These are phyloP conservation scores for Chaetomiaceae sp. DNA, from an alignment of 2,329 filamentous ascomycete genomes.

Conservation along the genomic window DNA sequence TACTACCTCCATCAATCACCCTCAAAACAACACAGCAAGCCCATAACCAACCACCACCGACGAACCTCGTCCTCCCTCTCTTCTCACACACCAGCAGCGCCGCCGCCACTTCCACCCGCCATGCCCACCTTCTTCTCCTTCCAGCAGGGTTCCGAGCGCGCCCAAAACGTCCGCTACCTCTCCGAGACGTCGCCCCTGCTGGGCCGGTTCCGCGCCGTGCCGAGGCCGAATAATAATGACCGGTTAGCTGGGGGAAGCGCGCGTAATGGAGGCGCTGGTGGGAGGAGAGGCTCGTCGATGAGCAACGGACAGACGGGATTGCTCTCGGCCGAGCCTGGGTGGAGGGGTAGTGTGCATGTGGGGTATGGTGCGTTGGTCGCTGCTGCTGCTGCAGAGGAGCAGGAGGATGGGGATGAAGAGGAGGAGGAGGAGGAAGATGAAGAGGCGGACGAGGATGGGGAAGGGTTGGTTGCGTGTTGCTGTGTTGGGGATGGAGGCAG, in stretches of 20 bases:
- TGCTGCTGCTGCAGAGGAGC: slow-evolving; percentile 33
- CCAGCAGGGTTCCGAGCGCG: slow-evolving; percentile 57
- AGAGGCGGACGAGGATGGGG: slow-evolving; percentile 26
- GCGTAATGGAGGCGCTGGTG: not conserved
- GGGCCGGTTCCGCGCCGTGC: slow-evolving; percentile 62
- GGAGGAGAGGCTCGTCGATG: slow-evolving; percentile 8
- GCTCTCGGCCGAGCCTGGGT: slow-evolving; percentile 33
- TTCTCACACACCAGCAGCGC: not conserved
- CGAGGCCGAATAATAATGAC: slow-evolving; percentile 36
- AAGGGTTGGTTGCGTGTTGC: slow-evolving; percentile 21
- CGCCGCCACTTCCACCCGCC: not conserved
- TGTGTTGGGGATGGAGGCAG: slow-evolving; percentile 22
- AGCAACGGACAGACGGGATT: slow-evolving; percentile 36
- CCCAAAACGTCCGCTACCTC: slow-evolving; percentile 40
- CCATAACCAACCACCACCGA: not conserved
- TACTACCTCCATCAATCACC: not conserved
- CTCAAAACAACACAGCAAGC: not conserved
- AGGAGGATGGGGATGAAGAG: slow-evolving; percentile 32
- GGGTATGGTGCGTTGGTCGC: slow-evolving; percentile 53
- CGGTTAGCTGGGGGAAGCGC: not conserved
- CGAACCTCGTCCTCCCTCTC: slow-evolving; percentile 1
- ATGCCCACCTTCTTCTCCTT: slow-evolving; percentile 63
- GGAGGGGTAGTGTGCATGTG: slow-evolving; percentile 51
- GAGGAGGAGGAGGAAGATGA: slow-evolving; percentile 34
- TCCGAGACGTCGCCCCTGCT: slow-evolving; percentile 55